Evolutionary conservation across 1,139 yeast species (phyloP), one percentile per base, ranked within the genome.

Genomic region (Blastobotrys raffinosifermentans): DNA sequence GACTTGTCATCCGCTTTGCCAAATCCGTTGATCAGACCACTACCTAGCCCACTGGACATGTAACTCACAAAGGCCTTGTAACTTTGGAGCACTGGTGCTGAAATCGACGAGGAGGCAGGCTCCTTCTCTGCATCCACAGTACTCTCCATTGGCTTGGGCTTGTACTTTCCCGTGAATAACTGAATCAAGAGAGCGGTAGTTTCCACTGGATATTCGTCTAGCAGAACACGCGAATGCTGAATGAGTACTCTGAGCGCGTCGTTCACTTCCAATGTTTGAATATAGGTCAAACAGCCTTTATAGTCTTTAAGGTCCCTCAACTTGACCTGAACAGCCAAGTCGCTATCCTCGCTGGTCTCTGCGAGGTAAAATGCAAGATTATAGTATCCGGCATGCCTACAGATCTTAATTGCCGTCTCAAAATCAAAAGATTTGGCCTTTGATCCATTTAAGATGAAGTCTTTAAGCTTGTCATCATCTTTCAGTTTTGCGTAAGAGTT

Each of bases 401-500:
- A 80, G 21, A 89, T 64, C 40, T 73, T 73, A 31, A 89, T 73
- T 5, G 89, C 79, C 6, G 81, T 66, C 30, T 80, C 80, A 48
- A 81, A 69, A 55, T 89, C 89, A 54, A 89, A 77, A 29, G 57
- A 48, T 7, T 46, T 44, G 16, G 55, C 60, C 18, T 67, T 66
- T 2, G 68, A 62, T 8, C 60, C 58, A 26, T 65, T 53, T 26
- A 60, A 64, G 22, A 87, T 72, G 51, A 86, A 87, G 2, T 58
- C 50, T 33, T 72, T 72, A 25, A 91, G 64, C 39, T 79, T 79
- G 1, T 70, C 73, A 1, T 67, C 69, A 49, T 73, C 72, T 46
- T 80, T 82, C 46, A 86, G 63, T 55, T 89, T 89, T 47, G 96
- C 85, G 51, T 83, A 80, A 36, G 94, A 80, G 46, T 94, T 84